Evolutionary conservation across 2,329 filamentous ascomycete genomes (phyloP).

Genomic region (Chaetomiaceae sp.): DNA sequence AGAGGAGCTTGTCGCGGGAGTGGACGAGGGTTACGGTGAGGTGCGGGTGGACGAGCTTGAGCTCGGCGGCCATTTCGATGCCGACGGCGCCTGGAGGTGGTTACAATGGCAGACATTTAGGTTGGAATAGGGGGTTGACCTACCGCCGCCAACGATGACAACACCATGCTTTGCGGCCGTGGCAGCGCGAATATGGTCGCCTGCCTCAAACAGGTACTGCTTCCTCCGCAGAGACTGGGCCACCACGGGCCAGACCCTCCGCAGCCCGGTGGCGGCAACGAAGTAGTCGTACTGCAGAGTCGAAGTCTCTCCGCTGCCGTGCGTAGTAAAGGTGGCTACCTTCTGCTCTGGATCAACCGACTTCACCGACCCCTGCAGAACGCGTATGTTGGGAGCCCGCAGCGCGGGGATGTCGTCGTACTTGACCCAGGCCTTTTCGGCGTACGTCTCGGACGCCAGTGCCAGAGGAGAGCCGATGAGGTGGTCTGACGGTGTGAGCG

Average conservation of each 20-base stretch:
- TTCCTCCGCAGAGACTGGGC: constrained; percentile 61
- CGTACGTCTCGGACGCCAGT: constrained; percentile 59
- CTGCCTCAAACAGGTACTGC: constrained; percentile 59
- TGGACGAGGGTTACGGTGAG: constrained; percentile 70
- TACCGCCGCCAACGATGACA: constrained; percentile 64
- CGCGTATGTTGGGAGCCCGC: constrained; percentile 56
- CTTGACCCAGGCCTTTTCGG: constrained; percentile 65
- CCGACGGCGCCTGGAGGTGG: constrained; percentile 62
- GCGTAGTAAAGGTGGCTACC: constrained; percentile 52
- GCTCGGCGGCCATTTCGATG: constrained; percentile 75
- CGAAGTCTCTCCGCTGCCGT: constrained; percentile 36
- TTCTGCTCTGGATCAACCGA: constrained; percentile 57
- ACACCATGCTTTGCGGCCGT: constrained; percentile 53
- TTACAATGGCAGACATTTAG: not conserved
- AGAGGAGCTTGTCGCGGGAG: constrained; percentile 65
- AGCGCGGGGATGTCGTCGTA: constrained; percentile 64
- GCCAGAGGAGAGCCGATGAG: constrained; percentile 72
- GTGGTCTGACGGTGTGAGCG: constrained; percentile 53
- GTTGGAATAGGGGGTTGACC: constrained; percentile 9
- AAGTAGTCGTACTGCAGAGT: constrained; percentile 66
- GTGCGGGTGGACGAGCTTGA: constrained; percentile 63
- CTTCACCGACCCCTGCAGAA: constrained; percentile 62
- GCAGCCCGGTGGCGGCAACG: constrained; percentile 66
- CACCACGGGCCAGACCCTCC: constrained; percentile 67
- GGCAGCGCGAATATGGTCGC: constrained; percentile 54